phyloP scores from a whole-genome alignment of 352 stramenopile genomes.

The Peronospora tabacina region DNA sequence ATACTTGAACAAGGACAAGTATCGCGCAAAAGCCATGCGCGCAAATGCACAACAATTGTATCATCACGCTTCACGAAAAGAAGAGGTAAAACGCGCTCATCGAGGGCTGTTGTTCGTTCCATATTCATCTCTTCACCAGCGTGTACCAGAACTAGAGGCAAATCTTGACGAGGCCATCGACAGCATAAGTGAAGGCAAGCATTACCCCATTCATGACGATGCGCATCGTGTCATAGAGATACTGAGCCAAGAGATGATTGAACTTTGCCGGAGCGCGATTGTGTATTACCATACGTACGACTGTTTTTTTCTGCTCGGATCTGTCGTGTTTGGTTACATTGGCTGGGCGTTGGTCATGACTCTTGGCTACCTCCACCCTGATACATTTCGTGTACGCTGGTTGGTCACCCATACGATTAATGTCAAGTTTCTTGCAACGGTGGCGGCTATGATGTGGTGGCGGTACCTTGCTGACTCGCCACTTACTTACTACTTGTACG shows the following conservation, averaged over 20 bases:
- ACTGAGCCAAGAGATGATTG: constrained; percentile 52
- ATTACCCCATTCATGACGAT: constrained; percentile 21
- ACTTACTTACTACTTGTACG: constrained; percentile 65
- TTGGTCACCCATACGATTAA: constrained; percentile 17
- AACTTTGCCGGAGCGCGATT: constrained; percentile 51
- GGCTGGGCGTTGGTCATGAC: constrained; percentile 58
- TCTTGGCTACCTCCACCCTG: constrained; percentile 39
- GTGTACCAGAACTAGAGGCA: constrained; percentile 18
- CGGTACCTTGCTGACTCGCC: constrained; percentile 52
- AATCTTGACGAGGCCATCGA: constrained; percentile 24
- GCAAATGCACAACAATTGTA: constrained; percentile 67
- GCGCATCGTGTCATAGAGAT: constrained; percentile 33
- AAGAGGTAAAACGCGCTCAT: constrained; percentile 42
- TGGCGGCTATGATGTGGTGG: constrained; percentile 28
- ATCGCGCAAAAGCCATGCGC: constrained; percentile 49
- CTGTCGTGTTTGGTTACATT: constrained; percentile 59
- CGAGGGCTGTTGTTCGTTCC: constrained; percentile 56
- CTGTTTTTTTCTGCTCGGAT: constrained; percentile 59
- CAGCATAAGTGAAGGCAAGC: constrained; percentile 12
- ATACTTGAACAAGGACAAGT: constrained; percentile 46
- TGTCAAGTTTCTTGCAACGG: constrained; percentile 8
- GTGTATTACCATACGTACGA: constrained; percentile 79
- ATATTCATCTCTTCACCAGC: constrained; percentile 34
- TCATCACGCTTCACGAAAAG: constrained; percentile 50
- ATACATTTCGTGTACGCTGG: constrained; percentile 17